phyloP scores from a whole-genome alignment of 2,329 filamentous ascomycete genomes.

The Pseudogymnoascus sp. region DNA sequence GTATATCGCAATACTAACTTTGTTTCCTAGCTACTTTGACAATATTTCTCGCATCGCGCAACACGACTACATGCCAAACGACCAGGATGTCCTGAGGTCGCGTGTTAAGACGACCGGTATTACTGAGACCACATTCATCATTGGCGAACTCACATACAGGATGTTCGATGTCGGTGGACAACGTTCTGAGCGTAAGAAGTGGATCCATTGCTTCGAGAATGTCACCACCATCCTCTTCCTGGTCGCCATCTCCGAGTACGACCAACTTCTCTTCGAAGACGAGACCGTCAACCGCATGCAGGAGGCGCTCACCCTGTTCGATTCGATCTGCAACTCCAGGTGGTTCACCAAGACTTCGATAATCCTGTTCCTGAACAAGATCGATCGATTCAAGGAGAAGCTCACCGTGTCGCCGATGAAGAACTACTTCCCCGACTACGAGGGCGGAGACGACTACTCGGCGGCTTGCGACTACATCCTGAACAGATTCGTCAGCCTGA shows the following conservation, averaged over 20 bases:
- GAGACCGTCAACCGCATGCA: conserved; percentile 96
- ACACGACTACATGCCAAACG: conserved; percentile 76
- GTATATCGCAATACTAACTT: background rate
- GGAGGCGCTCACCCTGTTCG: conserved; percentile 77
- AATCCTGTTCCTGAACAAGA: conserved; percentile 86
- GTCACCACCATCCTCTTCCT: conserved; percentile 86
- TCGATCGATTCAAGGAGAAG: conserved; percentile 83
- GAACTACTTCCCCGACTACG: conserved; percentile 85
- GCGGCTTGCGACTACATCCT: conserved; percentile 98
- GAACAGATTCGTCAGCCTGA: conserved; percentile 95
- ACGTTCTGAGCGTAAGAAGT: conserved; percentile 69
- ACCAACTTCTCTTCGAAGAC: conserved; percentile 92
- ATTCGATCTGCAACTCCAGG: conserved; percentile 79
- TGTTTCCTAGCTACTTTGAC: conserved; percentile 65
- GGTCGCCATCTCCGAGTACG: conserved; percentile 92
- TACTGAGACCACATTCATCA: conserved; percentile 88
- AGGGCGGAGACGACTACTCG: conserved; percentile 91
- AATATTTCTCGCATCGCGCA: conserved; percentile 69
- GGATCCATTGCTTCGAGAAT: conserved; percentile 73
- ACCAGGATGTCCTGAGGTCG: conserved; percentile 90
- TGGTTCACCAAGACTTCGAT: conserved; percentile 90
- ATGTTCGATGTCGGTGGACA: conserved; percentile 80
- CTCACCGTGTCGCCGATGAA: conserved; percentile 75
- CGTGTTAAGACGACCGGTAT: conserved; percentile 91
- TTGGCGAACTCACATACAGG: conserved; percentile 86